phyloP scores from a whole-genome alignment of 1,139 yeast genomes.

The Zygoascus sp. region DNA sequence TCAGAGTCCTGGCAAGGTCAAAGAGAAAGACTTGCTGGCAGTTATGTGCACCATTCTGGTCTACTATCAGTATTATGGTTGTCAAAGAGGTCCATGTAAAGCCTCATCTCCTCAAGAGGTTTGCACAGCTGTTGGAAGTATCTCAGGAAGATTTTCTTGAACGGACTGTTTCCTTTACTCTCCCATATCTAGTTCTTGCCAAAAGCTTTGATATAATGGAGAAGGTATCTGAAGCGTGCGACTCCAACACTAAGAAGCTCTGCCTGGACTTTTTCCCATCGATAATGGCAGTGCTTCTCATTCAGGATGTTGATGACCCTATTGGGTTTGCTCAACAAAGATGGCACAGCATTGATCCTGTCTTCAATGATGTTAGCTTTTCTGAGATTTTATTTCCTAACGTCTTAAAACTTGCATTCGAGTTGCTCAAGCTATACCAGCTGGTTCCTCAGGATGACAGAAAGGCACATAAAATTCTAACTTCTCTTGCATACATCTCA shows the following conservation, averaged over 20 bases:
- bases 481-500: slow-evolving; percentile 22
- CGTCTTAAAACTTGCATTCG: slow-evolving; percentile 31
- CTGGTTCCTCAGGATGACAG: slow-evolving; percentile 16
- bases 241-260: slow-evolving; percentile 27
- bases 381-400: slow-evolving; percentile 42
- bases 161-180: slow-evolving; percentile 67
- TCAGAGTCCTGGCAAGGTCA: slow-evolving; percentile 44
- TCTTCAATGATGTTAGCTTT: slow-evolving; percentile 37
- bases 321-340: slow-evolving; percentile 49
- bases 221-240: slow-evolving; percentile 45
- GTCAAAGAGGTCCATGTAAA: slow-evolving; percentile 49
- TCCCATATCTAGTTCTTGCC: slow-evolving; percentile 69
- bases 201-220: slow-evolving; percentile 60
- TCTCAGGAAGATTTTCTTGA: slow-evolving; percentile 56
- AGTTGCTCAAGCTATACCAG: slow-evolving; percentile 31
- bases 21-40: slow-evolving; percentile 44
- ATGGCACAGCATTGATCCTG: slow-evolving; percentile 51
- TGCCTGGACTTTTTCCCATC: slow-evolving; percentile 37
- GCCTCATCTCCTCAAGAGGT: slow-evolving; percentile 51
- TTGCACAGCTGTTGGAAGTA: slow-evolving; percentile 64
- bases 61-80: slow-evolving; percentile 63
- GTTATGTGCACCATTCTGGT: slow-evolving; percentile 71
- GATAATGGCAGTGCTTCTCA: slow-evolving; percentile 45
- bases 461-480: slow-evolving; percentile 17
- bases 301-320: slow-evolving; percentile 42